Conservation (phyloP, 2,329 filamentous ascomycete species). For the Trichoderma endophyticum region DNA sequence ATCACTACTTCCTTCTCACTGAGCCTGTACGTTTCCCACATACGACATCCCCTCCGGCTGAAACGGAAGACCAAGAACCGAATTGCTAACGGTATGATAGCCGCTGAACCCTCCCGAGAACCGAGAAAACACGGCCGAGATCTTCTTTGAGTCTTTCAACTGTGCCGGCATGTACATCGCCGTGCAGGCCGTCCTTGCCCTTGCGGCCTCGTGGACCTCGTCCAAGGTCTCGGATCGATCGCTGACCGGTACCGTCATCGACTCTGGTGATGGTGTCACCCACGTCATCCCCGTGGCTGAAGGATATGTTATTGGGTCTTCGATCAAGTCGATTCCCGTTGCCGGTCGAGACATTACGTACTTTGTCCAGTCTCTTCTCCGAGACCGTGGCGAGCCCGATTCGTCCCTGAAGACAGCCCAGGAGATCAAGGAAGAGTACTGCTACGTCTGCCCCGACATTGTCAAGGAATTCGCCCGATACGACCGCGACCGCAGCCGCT, state of each 20-base stretch:
- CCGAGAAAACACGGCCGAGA: slow-evolving; percentile 97
- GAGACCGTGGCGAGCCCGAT: slow-evolving; percentile 94
- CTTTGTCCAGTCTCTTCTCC: slow-evolving; percentile 93
- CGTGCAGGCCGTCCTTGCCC: slow-evolving; percentile 92
- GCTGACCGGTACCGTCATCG: slow-evolving; percentile 94
- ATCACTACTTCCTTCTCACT: slow-evolving; percentile 97
- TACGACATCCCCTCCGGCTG: not conserved
- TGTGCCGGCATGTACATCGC: slow-evolving; percentile 98
- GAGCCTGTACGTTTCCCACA: slow-evolving; percentile 69
- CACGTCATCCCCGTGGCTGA: slow-evolving; percentile 98
- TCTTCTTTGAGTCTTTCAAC: slow-evolving; percentile 99
- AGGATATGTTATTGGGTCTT: slow-evolving; percentile 97
- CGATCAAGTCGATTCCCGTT: slow-evolving; percentile 98
- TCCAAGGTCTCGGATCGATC: slow-evolving; percentile 97
- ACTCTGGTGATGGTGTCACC: slow-evolving; percentile 97
- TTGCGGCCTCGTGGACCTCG: slow-evolving; percentile 97
- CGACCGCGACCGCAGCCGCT: slow-evolving; percentile 87
- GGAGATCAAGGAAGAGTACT: slow-evolving; percentile 98
- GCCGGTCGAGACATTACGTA: slow-evolving; percentile 98
- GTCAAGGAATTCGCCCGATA: slow-evolving; percentile 97
- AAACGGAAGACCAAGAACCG: slow-evolving; percentile 15
- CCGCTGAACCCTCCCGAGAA: slow-evolving; percentile 98
- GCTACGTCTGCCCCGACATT: slow-evolving; percentile 97
- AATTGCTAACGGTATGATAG: slow-evolving; percentile 41
- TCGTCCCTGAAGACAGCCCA: slow-evolving; percentile 96